Base-by-base conservation (phyloP, 257 asterid species). In the Forsythia suspensa region DNA sequence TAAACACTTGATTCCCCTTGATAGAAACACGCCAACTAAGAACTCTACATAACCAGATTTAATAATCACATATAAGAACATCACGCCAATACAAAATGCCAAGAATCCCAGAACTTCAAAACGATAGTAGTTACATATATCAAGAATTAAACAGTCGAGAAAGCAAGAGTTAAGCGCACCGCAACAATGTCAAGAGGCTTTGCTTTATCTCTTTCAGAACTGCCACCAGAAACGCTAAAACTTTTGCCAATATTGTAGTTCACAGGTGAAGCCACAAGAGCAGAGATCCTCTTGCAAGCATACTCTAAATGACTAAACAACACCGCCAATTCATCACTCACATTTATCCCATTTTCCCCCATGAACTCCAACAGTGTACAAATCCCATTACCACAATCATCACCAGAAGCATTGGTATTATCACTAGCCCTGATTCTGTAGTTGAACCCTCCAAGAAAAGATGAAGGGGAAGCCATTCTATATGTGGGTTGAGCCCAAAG, bases 191-290 rank as follows among this genome's bases (percentile, higher is more conserved):
- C 98, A 46, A 94, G 99, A 76, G 98, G 98, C 89, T 91, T 95
- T 24, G 98, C 98, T 84, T 90, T 89, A 87, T 93, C 99, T 87
- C 98, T 90, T 69, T 89, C 96, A 73, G 61, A 73, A 75, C 80
- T 82, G 37, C 73, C 85, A 38, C 69, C 80, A 13, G 74, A 80
- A 42, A 79, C 73, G 8, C 70, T 72, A 42, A 71, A 72, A 70
- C 70, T 83, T 44, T 76, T 86, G 72, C 78, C 86, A 13, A 95
- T 92, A 85, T 75, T 86, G 15, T 89, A 84, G 86, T 86, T 91
- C 74, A 83, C 87, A 86, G 99, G 99, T 13, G 98, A 95, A 84
- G 99, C 99, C 82, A 95, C 96, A 36, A 95, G 94, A 79, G 95
- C 94, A 67, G 96, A 93, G 80, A 95, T 91, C 82, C 80, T 90